Percentiles rank a stretch among this genome's conserved stretches.
phyloP scores from a whole-genome alignment of 2,329 filamentous ascomycete species.

The Phialophora verrucosa region DNA sequence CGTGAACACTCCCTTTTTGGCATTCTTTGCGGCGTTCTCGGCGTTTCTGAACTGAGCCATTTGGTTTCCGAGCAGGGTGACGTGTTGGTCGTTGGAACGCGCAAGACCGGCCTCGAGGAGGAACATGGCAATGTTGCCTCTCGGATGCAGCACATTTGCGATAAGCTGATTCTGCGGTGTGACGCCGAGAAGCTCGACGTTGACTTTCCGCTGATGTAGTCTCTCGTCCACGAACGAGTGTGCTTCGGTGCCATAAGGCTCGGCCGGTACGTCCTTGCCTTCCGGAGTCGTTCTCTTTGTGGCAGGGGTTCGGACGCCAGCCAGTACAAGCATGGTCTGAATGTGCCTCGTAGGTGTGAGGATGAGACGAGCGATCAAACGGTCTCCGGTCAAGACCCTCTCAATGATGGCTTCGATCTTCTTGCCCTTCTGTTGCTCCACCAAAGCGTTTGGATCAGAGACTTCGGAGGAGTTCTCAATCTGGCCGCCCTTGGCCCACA shows the following conservation, averaged over 20 bases:
- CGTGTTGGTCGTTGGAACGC: constrained; percentile 93
- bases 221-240: constrained; percentile 84
- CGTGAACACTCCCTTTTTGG: constrained; percentile 79
- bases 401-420: constrained; percentile 86
- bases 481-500: constrained; percentile 71
- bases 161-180: constrained; percentile 93
- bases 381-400: constrained; percentile 87
- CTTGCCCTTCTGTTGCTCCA: constrained; percentile 84
- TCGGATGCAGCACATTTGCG: constrained; percentile 82
- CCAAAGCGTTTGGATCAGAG: constrained; percentile 73
- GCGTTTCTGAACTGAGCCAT: constrained; percentile 86
- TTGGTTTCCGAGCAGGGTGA: constrained; percentile 83
- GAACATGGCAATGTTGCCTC: constrained; percentile 91
- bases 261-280: constrained; percentile 79
- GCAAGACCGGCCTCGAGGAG: constrained; percentile 87
- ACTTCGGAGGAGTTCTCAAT: constrained; percentile 85
- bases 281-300: constrained; percentile 83
- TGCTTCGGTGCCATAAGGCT: constrained; percentile 89
- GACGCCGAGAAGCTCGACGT: constrained; percentile 80
- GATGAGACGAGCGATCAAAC: constrained; percentile 81
- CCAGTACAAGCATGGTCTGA: constrained; percentile 86
- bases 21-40: constrained; percentile 81
- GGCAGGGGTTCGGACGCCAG: constrained; percentile 86
- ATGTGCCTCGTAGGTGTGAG: constrained; percentile 82
- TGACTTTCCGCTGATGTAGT: constrained; percentile 83